Evolutionary conservation across 2,329 filamentous ascomycete genomes (phyloP).

Genomic region (Talaromyces marneffei): DNA sequence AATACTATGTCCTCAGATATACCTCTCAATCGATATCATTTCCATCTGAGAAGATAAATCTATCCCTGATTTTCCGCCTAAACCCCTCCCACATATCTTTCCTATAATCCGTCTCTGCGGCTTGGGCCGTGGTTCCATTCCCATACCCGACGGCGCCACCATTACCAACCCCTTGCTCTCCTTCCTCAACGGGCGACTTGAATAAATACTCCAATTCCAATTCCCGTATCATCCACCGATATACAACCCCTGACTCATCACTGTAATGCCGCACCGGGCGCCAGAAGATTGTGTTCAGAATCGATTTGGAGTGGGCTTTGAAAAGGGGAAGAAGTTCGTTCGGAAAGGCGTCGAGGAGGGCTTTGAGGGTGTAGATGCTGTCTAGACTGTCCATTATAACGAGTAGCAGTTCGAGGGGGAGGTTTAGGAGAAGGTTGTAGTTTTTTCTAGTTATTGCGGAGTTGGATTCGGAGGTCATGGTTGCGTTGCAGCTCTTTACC

Average conservation of each 20-base stretch:
- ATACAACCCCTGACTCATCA: slow-evolving; percentile 11
- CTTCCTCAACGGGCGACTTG: neutral
- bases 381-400: slow-evolving; percentile 4
- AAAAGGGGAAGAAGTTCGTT: slow-evolving; percentile 6
- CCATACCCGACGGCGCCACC: neutral
- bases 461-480: neutral
- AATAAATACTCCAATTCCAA: slow-evolving; percentile 7
- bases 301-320: slow-evolving; percentile 1
- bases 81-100: neutral
- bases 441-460: neutral
- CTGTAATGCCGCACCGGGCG: slow-evolving; percentile 1
- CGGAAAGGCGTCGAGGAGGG: slow-evolving; percentile 10
- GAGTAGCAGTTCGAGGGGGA: slow-evolving; percentile 11
- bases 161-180: neutral
- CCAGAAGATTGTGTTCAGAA: slow-evolving; percentile 13
- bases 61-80: neutral
- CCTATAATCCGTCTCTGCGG: neutral
- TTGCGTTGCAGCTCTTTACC: neutral
- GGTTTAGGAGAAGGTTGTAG: neutral
- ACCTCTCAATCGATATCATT: slow-evolving; percentile 11
- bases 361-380: slow-evolving; percentile 11
- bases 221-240: slow-evolving; percentile 12
- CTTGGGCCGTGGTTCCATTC: neutral
- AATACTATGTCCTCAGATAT: neutral
- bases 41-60: neutral